Base-by-base conservation (phyloP, 2,329 filamentous ascomycete genomes). In the Monosporascus sp. region DNA sequence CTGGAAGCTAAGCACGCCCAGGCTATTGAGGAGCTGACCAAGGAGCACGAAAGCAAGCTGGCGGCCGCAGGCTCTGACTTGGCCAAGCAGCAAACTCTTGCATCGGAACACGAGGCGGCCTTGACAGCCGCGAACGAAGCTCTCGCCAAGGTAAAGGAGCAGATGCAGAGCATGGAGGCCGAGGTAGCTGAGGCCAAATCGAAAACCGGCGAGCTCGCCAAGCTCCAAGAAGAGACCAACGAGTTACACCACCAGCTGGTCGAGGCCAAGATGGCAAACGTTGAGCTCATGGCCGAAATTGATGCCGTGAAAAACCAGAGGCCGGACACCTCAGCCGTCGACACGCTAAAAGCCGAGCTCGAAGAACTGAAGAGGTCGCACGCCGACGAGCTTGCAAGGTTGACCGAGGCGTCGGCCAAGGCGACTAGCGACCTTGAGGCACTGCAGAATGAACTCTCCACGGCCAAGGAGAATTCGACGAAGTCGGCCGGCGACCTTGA, bases 201-300 rank as follows among this genome's bases (percentile, higher is more conserved):
- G 38, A 62, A 59, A 52, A 54, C 50, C 19, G 71, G 72, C 37
- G 69, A 74, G 20, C 68, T 81, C 17, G 68, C 65, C 50, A 76
- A 77, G 63, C 66, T 73, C 2, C 71, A 80, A 57, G 68, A 71
- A 27, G 81, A 84, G 59, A 65, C 74, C 34, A 73, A 76, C 57
- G 72, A 76, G 24, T 66, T 84, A 57, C 75, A 76, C 52, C 77
- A 78, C 60, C 74, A 79, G 60, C 77, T 85, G 43, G 82, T 79
- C 2, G 73, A 78, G 48, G 80, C 81, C 59, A 84, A 84, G 73
- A 82, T 84, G 72, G 78, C 79, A 52, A 81, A 81, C 56, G 79
- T 82, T 55, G 79, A 78, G 53, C 77, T 81, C 9, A 76, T 82
- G 66, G 82, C 83, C 20, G 82, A 84, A 49, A 74, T 86, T 17